Percentiles rank a stretch among this genome's conserved stretches.
Conservation (phyloP, 2,329 filamentous ascomycete genomes). For the Graphilbum sp. region DNA sequence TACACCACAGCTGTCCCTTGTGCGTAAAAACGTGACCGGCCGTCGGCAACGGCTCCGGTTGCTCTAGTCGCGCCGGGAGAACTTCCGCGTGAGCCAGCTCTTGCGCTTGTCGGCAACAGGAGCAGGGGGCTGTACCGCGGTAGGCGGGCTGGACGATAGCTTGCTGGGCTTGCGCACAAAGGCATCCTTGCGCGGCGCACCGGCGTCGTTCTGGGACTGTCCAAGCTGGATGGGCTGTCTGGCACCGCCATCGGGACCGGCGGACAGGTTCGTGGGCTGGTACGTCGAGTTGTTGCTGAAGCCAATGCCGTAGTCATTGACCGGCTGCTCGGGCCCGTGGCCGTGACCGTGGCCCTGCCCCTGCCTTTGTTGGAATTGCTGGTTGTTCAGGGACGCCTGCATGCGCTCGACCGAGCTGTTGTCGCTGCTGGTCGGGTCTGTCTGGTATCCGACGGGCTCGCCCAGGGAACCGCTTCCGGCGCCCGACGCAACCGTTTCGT, state of each 20-base stretch:
- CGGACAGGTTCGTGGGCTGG: constrained; percentile 23
- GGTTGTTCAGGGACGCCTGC: constrained; percentile 31
- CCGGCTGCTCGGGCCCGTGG: too few relatives aligned
- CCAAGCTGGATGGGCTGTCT: neutral
- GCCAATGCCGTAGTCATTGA: constrained; percentile 49
- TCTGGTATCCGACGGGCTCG: constrained; percentile 65
- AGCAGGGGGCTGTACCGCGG: constrained; percentile 11
- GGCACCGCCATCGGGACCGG: constrained; percentile 12
- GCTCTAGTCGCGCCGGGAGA: constrained; percentile 41
- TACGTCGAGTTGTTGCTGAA: constrained; percentile 28
- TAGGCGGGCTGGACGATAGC: constrained; percentile 5
- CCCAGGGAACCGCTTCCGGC: constrained; percentile 55
- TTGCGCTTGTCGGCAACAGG: constrained; percentile 53
- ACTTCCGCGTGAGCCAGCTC: constrained; percentile 75
- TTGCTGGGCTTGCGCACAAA: constrained; percentile 17
- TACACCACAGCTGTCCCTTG: too few relatives aligned
- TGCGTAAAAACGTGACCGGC: too few relatives aligned
- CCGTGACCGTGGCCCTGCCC: too few relatives aligned
- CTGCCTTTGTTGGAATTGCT: constrained; percentile 12
- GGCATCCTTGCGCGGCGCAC: too few relatives aligned
- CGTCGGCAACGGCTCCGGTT: neutral
- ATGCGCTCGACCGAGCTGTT: constrained; percentile 79
- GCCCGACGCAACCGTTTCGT: constrained; percentile 73
- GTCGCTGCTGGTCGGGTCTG: constrained; percentile 74
- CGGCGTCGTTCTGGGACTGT: neutral